Percentiles rank a stretch among this genome's conserved stretches.
Conservation (phyloP, 192 early-diverging fungal species). For the Entomortierella parvispora region DNA sequence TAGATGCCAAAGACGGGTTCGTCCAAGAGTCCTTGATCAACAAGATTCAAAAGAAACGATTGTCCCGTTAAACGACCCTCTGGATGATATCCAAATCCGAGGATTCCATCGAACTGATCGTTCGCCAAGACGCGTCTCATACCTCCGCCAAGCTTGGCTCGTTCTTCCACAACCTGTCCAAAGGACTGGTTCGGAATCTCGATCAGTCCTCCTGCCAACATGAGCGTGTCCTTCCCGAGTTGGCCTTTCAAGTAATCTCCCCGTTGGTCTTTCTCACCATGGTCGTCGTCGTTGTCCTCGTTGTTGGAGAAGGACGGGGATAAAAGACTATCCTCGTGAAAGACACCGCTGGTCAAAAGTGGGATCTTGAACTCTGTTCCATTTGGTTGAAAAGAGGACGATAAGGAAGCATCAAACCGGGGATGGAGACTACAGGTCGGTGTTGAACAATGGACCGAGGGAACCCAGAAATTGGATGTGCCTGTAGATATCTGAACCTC, state of each 20-base stretch:
- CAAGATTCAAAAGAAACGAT: conserved; percentile 92
- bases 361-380: conserved; percentile 91
- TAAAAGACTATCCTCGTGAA: conserved; percentile 72
- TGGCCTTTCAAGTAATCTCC: neutral
- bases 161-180: conserved; percentile 21
- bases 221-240: conserved; percentile 3
- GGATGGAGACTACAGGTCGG: conserved; percentile 91
- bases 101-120: conserved; percentile 92
- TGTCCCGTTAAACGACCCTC: conserved; percentile 82
- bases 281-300: neutral
- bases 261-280: neutral
- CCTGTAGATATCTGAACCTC: conserved; percentile 91
- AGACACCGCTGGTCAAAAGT: conserved; percentile 87
- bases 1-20: conserved; percentile 90
- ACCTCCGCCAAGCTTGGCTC: neutral
- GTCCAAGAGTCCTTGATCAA: conserved; percentile 78
- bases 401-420: conserved; percentile 84
- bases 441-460: conserved; percentile 86
- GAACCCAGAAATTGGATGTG: conserved; percentile 95
- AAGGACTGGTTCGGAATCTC: conserved; percentile 7
- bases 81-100: conserved; percentile 86
- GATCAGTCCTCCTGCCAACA: neutral
- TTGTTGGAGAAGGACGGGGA: conserved; percentile 35
- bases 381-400: conserved; percentile 77
- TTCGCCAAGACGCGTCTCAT: conserved; percentile 74